Evolutionary conservation across 306 rosid species (phyloP).

Genomic region (Prunus dulcis): DNA sequence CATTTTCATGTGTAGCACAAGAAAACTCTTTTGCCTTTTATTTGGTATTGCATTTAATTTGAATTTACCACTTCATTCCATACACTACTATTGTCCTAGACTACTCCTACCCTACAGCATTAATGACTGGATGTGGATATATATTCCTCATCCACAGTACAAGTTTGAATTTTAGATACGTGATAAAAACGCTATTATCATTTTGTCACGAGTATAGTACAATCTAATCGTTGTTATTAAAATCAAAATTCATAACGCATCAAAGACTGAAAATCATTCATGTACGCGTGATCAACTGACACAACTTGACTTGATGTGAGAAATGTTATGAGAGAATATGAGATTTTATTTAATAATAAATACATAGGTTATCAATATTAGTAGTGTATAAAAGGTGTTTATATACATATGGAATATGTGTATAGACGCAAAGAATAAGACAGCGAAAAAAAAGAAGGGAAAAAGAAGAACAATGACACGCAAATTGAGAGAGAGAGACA

Average conservation of each 20-base stretch:
- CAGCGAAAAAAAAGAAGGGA: background rate
- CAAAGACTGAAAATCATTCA: rapidly evolving
- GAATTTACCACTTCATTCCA: background rate
- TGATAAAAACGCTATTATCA: too few species aligned
- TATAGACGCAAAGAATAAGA: background rate
- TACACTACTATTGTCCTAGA: background rate
- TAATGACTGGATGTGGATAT: background rate
- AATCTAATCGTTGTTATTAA: too few species aligned
- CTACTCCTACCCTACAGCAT: background rate
- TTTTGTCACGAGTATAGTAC: too few species aligned
- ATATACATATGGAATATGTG: background rate
- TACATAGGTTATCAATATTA: too few species aligned
- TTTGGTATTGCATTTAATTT: background rate
- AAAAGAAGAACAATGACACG: conserved; percentile 16
- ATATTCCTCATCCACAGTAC: too few species aligned
- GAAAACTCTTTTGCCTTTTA: background rate
- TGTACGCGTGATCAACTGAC: too few species aligned
- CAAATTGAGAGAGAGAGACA: background rate
- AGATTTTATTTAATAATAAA: too few species aligned
- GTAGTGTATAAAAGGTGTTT: too few species aligned
- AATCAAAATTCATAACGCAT: too few species aligned
- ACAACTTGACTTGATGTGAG: too few species aligned
- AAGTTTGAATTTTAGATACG: too few species aligned
- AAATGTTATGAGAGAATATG: too few species aligned
- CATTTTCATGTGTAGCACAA: background rate